These are phyloP conservation scores for Yamadazyma epiphylla DNA, from an alignment of 1,139 yeast species.

Conservation along the genomic window DNA sequence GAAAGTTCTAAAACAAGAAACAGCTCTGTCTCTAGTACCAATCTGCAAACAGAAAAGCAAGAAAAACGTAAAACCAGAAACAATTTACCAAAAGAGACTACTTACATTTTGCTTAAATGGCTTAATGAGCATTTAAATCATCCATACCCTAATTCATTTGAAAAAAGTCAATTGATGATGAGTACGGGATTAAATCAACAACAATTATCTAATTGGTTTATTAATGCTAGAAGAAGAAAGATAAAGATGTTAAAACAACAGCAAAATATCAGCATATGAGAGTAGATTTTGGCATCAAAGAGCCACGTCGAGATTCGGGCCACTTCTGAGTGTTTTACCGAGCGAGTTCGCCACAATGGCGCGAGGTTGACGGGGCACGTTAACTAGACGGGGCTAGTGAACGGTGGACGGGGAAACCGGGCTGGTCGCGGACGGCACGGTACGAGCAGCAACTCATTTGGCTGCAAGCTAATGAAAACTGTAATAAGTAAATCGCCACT, in stretches of 20 bases:
- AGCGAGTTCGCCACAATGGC: too few species aligned
- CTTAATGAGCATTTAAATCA: slow-evolving; percentile 78
- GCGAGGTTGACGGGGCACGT: too few species aligned
- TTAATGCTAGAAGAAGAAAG: slow-evolving; percentile 88
- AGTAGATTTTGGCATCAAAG: slow-evolving; percentile 7
- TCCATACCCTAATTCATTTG: slow-evolving; percentile 92
- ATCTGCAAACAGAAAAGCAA: slow-evolving; percentile 1
- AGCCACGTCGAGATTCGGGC: too few species aligned
- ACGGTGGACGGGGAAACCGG: too few species aligned
- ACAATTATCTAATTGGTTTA: slow-evolving; percentile 94
- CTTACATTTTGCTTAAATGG: slow-evolving; percentile 80
- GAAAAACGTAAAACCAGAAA: slow-evolving; percentile 53
- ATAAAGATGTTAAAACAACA: slow-evolving; percentile 49
- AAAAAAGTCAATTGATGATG: slow-evolving; percentile 73
- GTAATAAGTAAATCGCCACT: too few species aligned
- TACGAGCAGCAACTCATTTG: too few species aligned
- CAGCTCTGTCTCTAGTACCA: background rate
- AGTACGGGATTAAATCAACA: slow-evolving; percentile 87
- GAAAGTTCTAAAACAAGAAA: background rate
- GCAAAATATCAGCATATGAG: slow-evolving; percentile 18
- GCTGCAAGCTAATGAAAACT: too few species aligned
- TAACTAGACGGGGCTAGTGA: too few species aligned
- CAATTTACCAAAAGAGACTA: slow-evolving; percentile 86
- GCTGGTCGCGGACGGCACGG: too few species aligned
- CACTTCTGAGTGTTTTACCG: too few species aligned